phyloP scores from a whole-genome alignment of 1,139 yeast species.

The Candida glucosophila region DNA sequence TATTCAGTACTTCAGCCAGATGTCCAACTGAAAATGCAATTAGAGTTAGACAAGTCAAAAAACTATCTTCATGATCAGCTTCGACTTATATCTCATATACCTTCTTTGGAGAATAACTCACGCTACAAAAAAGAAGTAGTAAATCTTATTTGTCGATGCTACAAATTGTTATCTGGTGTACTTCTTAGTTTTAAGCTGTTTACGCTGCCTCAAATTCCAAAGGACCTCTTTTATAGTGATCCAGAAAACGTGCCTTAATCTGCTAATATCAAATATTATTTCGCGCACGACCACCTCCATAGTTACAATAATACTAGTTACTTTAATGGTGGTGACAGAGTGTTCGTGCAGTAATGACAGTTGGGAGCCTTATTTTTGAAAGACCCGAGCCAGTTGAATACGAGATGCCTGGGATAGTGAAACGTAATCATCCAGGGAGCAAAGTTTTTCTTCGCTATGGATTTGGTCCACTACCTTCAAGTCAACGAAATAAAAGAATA shows the following conservation, averaged over 20 bases:
- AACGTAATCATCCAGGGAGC: constrained; percentile 19
- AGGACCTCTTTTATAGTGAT: too few species aligned
- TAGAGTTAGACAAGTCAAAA: background rate
- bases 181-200: too few species aligned
- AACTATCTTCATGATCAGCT: background rate
- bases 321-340: background rate
- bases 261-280: too few species aligned
- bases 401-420: constrained; percentile 16
- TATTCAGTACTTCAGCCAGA: too few species aligned
- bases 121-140: background rate
- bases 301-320: too few species aligned
- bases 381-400: constrained; percentile 7
- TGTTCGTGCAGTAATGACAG: background rate
- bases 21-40: background rate
- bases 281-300: too few species aligned
- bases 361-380: too few species aligned
- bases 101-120: background rate
- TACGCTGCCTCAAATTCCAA: too few species aligned
- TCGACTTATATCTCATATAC: background rate
- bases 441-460: constrained; percentile 35
- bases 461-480: constrained; percentile 36
- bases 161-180: background rate
- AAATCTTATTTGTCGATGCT: background rate
- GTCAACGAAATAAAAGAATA: constrained; percentile 30
- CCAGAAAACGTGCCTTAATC: too few species aligned